Conservation (phyloP, 352 stramenopile genomes). For the Phytophthora vignae region DNA sequence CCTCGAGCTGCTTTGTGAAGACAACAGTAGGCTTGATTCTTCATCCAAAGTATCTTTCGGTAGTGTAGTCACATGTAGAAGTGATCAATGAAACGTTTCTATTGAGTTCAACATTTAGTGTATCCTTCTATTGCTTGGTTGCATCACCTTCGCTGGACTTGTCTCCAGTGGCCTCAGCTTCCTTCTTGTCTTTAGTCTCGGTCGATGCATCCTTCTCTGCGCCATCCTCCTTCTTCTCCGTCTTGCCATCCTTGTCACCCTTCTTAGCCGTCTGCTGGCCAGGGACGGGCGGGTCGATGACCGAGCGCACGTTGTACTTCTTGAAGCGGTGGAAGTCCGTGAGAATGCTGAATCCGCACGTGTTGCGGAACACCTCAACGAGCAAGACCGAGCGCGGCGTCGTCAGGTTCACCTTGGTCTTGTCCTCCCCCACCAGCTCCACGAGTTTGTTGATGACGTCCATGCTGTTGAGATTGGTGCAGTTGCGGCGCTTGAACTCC, state of each 20-base stretch:
- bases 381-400: conserved; percentile 67
- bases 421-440: conserved; percentile 57
- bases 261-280: conserved; percentile 42
- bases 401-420: conserved; percentile 81
- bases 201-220: conserved; percentile 10
- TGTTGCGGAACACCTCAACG: conserved; percentile 82
- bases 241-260: conserved; percentile 26
- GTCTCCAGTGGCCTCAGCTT: conserved; percentile 9
- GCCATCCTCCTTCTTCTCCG: conserved; percentile 16
- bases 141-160: conserved; percentile 15
- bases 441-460: conserved; percentile 78
- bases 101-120: conserved; percentile 10
- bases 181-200: not conserved
- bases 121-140: conserved; percentile 15
- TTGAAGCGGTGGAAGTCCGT: conserved; percentile 78
- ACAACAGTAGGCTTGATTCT: conserved; percentile 41
- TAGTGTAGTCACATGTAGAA: not conserved
- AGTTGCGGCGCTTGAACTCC: conserved; percentile 85
- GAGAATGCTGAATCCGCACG: conserved; percentile 76
- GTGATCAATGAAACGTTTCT: conserved; percentile 20
- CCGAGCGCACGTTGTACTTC: conserved; percentile 82
- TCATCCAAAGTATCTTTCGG: conserved; percentile 23
- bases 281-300: conserved; percentile 67
- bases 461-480: conserved; percentile 72
- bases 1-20: conserved; percentile 34